A percentile compares a stretch with the other conserved stretches of the same genome.
phyloP scores from a whole-genome alignment of 257 asterid species.

The Sherardia arvensis region DNA sequence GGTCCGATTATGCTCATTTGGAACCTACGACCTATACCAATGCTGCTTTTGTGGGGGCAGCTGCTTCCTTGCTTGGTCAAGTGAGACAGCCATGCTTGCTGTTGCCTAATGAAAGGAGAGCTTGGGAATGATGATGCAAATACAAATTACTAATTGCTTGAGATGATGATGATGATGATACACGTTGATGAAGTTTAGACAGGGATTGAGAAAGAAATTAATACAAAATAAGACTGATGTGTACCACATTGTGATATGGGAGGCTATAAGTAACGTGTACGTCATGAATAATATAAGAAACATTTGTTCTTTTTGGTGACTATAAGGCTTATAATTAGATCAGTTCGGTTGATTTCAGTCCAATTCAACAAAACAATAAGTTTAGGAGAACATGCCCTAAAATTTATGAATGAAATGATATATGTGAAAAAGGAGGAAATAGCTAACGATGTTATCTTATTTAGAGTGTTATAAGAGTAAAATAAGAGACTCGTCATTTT shows the following conservation, averaged over 20 bases:
- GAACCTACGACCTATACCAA: conserved; percentile 70
- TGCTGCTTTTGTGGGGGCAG: conserved; percentile 63
- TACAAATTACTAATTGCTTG: not conserved
- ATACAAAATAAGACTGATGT: not conserved
- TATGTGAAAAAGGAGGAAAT: too few relatives aligned
- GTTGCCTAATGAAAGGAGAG: not conserved
- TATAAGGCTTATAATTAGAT: too few relatives aligned
- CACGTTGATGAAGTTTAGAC: not conserved
- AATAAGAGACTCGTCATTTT: too few relatives aligned
- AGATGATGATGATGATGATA: not conserved
- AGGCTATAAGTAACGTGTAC: not conserved
- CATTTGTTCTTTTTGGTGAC: not conserved
- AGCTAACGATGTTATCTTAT: too few relatives aligned
- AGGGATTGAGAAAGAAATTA: not conserved
- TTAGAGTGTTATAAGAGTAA: too few relatives aligned
- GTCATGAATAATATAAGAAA: not conserved
- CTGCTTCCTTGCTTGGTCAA: conserved; percentile 36
- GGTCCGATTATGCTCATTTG: conserved; percentile 49
- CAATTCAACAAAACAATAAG: too few relatives aligned
- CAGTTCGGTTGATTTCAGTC: too few relatives aligned
- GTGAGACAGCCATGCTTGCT: not conserved
- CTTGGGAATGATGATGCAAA: not conserved
- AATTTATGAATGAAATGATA: too few relatives aligned
- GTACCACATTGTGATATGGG: not conserved
- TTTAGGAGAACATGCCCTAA: too few relatives aligned